phyloP scores from a whole-genome alignment of 345 rosid genomes.

The Xanthoceras sorbifolium region DNA sequence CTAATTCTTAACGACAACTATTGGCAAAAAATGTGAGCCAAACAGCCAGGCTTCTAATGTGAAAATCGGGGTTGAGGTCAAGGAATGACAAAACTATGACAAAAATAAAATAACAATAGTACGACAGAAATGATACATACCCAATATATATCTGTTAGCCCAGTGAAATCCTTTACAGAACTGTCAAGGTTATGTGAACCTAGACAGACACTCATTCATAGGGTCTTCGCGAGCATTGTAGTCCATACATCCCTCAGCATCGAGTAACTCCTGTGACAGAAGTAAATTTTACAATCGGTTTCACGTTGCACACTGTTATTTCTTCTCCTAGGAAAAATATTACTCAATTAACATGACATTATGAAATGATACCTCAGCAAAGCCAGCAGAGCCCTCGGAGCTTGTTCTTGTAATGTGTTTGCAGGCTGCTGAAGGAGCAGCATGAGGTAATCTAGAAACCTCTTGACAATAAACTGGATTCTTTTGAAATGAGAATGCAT shows the following conservation, averaged over 20 bases:
- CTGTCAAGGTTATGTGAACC: constrained; percentile 42
- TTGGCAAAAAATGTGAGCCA: neutral
- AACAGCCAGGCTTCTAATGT: neutral
- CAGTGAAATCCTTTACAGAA: constrained; percentile 52
- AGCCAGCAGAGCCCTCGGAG: constrained; percentile 27
- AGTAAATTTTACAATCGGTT: constrained; percentile 4
- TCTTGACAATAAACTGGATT: constrained; percentile 34
- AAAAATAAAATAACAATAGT: neutral
- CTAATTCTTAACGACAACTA: no score
- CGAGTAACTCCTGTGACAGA: constrained; percentile 45
- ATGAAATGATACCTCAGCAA: constrained; percentile 44
- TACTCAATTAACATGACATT: neutral
- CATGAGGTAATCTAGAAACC: constrained; percentile 31
- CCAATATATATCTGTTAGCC: constrained; percentile 79
- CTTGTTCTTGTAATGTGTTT: constrained; percentile 32
- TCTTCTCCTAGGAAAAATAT: constrained; percentile 1
- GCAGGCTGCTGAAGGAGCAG: constrained; percentile 34
- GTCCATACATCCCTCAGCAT: constrained; percentile 33
- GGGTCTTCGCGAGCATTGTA: constrained; percentile 43
- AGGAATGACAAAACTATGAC: neutral
- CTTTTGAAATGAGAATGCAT: constrained; percentile 85
- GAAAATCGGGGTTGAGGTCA: neutral
- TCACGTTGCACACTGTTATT: neutral
- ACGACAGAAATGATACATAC: constrained; percentile 34
- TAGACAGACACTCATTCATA: constrained; percentile 41